Evolutionary conservation across 805 yeast genomes (phyloP), one percentile per base, ranked within the genome.

Genomic region (Metschnikowia drakensbergensis): DNA sequence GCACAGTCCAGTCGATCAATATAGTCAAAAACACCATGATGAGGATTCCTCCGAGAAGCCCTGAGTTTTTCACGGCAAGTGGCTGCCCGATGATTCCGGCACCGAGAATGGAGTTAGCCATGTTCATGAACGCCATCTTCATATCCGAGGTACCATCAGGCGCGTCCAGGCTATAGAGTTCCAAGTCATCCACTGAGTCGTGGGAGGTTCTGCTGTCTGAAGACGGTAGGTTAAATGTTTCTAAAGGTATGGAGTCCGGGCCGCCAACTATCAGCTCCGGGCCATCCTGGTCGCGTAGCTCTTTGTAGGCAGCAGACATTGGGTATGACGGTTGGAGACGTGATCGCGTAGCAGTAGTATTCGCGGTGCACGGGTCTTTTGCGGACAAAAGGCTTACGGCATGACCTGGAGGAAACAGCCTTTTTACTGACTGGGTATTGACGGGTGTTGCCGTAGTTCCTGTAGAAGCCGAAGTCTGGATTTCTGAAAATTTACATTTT

Each of bases 81-180:
- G 98, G 96, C 54, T 90, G 95, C 1, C 97, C 96, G 30, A 92
- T 88, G 46, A 92, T 88, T 6, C 98, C 98, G 0, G 98, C 97
- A 0, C 98, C 98, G 5, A 92, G 74, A 52, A 92, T 92, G 17
- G 95, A 85, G 66, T 91, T 91, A 7, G 97, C 96, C 96, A 91
- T 90, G 66, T 92, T 92, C 95, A 91, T 87, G 61, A 91, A 90
- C 4, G 97, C 97, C 88, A 86, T 86, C 49, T 77, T 79, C 76
- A 91, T 75, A 52, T 56, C 62, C 9, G 76, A 70, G 22, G 63
- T 61, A 4, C 74, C 75, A 22, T 54, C 48, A 5, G 43, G 34
- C 34, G 29, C 48, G 29, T 41, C 33, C 27, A 30, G 37, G 27
- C 44, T 37, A 28, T 46, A 48, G 36, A 44, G 49, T n/a, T 41